Base-by-base conservation (phyloP, 2,329 filamentous ascomycete species). In the Botrytis hyacinthi region DNA sequence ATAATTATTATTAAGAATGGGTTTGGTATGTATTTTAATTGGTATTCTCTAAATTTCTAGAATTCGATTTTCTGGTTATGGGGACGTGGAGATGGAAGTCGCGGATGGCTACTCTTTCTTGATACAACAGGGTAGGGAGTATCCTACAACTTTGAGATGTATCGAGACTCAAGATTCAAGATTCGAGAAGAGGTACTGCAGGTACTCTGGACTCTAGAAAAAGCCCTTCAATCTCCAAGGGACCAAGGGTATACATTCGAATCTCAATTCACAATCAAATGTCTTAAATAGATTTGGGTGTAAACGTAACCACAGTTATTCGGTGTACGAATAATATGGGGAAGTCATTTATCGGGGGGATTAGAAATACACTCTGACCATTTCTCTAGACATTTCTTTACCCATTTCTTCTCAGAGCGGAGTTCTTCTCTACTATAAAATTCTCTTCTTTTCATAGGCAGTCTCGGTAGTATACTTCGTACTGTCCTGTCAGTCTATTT, bases 291-390 rank as follows among this genome's bases (percentile, higher is more conserved):
- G 42, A 48, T 51, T 35, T 51, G 42, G 4, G 35, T 51, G 32
- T 67, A 67, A 51, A 67, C 63, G 63, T 67, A 67, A 67, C 44
- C 63, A 51, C 35, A 37, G 14, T 12, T 18, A 37, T 67, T 67
- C 44, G 44, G 63, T 67, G 63, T 67, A 67, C 44, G 65, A 67
- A 40, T 67, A 29, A 54, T 54, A 54, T 67, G 65, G 65, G 46
- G 35, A 54, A 66, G n/a, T 32, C 37, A 66, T 48, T 48, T 48
- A 66, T 29, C 62, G 37, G 10, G 62, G 62, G 62, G 9, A 35
- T 32, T 42, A 46, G 35, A 32, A 42, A 5, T 46, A 46, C 22
- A 35, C 35, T 62, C 22, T 62, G 35, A 35, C 22, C 60, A n/a
- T 22, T 57, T 26, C 3, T 40, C 26, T n/a, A 22, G 60, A 22